Base-by-base conservation (phyloP, 345 rosid genomes). In the Eucalyptus sp. region DNA sequence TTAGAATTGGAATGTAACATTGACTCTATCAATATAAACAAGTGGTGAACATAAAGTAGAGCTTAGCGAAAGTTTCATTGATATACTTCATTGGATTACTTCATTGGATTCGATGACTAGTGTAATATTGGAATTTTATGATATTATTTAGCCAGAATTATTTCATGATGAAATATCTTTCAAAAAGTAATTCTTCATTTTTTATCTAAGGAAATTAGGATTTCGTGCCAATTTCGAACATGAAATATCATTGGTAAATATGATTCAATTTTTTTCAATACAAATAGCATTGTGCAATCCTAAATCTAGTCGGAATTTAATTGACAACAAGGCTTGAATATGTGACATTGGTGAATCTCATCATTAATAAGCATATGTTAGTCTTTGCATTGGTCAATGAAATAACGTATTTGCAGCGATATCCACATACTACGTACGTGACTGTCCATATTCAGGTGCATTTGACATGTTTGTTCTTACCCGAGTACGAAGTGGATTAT, bases 171-270 rank as follows among this genome's bases (percentile, higher is more conserved):
- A 9, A 56, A 22, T 56, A 56, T 56, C 11, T 56, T 56, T 56
- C 0, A 24, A 1, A 56, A 56, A 56, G 27, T 24, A 29, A 56
- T 56, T 10, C 5, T 56, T 56, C 62, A 9, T 56, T 56, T 56
- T 56, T 24, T 24, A 24, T 56, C 5, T 24, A 56, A 56, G 27
- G 62, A 56, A 56, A 56, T 56, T 3, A 1, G 4, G 13, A 24
- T 24, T 56, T 24, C 0, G 1, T 0, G 1, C 5, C 13, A 10
- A 56, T 56, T 56, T 56, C 3, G 3, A 24, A 56, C 6, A 56
- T 20, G 12, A 56, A 56, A 56, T 56, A 22, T 56, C 62, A 56
- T 0, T 0, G 6, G 29, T 56, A 2, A 56, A 56, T 4, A 56
- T 4, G 62, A 56, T 22, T 56, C 29, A 22, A 24, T n/a, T 22